phyloP scores from a whole-genome alignment of 345 rosid species.

The Eucalyptus curtisii region DNA sequence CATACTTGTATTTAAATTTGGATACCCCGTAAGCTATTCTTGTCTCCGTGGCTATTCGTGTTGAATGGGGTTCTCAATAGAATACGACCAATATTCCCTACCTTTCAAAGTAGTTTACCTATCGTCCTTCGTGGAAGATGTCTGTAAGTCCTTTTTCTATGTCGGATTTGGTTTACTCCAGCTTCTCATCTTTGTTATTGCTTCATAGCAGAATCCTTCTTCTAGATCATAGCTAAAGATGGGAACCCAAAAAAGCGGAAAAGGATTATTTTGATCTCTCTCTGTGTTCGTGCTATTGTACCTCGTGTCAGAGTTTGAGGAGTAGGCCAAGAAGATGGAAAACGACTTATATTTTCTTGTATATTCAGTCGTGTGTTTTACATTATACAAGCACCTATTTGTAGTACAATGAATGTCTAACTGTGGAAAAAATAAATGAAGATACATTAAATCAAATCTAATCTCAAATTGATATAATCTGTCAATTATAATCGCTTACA shows the following conservation, averaged over 20 bases:
- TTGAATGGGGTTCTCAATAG: not conserved
- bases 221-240: not conserved
- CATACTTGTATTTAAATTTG: not conserved
- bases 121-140: not conserved
- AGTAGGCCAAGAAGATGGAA: too few species aligned
- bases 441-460: too few species aligned
- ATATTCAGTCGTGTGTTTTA: too few species aligned
- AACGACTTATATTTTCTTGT: too few species aligned
- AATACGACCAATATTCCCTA: not conserved
- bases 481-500: too few species aligned
- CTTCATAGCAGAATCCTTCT: not conserved
- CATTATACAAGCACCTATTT: too few species aligned
- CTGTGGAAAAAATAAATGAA: too few species aligned
- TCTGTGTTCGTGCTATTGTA: not conserved
- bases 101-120: not conserved
- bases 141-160: not conserved
- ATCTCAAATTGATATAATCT: too few species aligned
- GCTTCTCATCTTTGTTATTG: not conserved
- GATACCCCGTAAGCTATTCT: not conserved
- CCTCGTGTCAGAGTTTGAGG: too few species aligned
- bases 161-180: not conserved
- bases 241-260: not conserved
- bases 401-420: too few species aligned
- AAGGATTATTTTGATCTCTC: not conserved
- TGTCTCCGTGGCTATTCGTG: not conserved